Conservation (phyloP, 2,329 filamentous ascomycete species). For the Trichoderma arundinaceum region DNA sequence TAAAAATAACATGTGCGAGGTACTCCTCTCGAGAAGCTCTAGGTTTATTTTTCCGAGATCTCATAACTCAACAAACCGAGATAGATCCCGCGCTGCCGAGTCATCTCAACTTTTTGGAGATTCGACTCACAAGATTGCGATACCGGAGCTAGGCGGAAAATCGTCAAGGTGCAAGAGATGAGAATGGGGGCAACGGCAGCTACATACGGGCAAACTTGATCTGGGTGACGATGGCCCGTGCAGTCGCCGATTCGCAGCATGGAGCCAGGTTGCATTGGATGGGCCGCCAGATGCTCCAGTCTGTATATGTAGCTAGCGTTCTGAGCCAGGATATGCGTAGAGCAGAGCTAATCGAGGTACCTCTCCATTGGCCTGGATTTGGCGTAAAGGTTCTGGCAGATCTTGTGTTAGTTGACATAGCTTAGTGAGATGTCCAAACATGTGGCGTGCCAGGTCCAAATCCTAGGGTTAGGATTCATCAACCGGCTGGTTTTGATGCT, state of each 20-base stretch:
- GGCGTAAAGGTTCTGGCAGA: too few species aligned
- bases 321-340: neutral
- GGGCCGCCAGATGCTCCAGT: neutral
- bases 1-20: too few species aligned
- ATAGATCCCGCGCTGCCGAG: neutral
- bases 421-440: too few species aligned
- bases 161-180: neutral
- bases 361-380: too few species aligned
- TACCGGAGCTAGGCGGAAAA: constrained; percentile 26
- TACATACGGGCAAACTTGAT: neutral
- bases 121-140: constrained; percentile 21
- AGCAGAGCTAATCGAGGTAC: too few species aligned
- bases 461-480: too few species aligned
- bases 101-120: neutral
- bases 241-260: constrained; percentile 8
- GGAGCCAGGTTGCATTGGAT: constrained; percentile 4
- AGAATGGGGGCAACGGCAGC: constrained; percentile 1
- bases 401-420: too few species aligned
- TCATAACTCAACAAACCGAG: neutral
- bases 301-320: neutral
- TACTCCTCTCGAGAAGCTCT: too few species aligned
- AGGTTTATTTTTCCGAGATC: neutral
- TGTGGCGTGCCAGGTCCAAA: too few species aligned
- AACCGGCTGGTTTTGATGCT: too few species aligned
- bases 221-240: constrained; percentile 22